phyloP scores from a whole-genome alignment of 306 rosid genomes.

The Vigna mungo region DNA sequence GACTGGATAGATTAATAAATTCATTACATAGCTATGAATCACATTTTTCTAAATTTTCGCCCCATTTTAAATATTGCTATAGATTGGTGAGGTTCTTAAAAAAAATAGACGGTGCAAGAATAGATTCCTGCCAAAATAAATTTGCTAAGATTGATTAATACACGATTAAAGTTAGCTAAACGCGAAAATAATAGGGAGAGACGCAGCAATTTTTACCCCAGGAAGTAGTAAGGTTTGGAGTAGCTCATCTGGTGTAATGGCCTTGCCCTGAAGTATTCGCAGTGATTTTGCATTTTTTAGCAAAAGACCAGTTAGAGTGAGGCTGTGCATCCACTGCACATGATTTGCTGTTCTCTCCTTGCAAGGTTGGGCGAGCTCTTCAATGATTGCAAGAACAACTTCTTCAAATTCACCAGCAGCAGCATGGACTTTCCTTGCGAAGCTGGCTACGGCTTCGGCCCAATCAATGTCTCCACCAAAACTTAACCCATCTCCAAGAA shows the following conservation, averaged over 20 bases:
- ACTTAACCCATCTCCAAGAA: conserved; percentile 91
- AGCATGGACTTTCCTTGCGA: conserved; percentile 85
- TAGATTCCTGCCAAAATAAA: conserved; percentile 8
- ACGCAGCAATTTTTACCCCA: conserved; percentile 62
- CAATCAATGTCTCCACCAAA: conserved; percentile 95
- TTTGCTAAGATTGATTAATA: conserved; percentile 7
- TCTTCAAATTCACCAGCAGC: conserved; percentile 88
- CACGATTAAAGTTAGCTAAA: background rate
- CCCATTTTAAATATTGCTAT: conserved; percentile 15
- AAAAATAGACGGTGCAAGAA: background rate
- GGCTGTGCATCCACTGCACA: conserved; percentile 93
- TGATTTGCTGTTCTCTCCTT: conserved; percentile 89
- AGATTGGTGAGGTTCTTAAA: conserved; percentile 1
- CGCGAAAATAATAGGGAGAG: background rate
- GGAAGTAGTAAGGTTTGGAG: conserved; percentile 86
- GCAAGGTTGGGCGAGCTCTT: conserved; percentile 84
- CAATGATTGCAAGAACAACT: conserved; percentile 70
- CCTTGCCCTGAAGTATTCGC: conserved; percentile 64
- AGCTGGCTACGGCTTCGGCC: conserved; percentile 80
- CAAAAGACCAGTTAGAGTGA: conserved; percentile 78
- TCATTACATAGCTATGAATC: conserved; percentile 19
- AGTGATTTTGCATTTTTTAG: conserved; percentile 79
- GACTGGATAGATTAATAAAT: conserved; percentile 9
- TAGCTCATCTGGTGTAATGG: conserved; percentile 67
- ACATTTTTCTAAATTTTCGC: conserved; percentile 8